Base-by-base conservation (phyloP, 257 asterid genomes). In the Fraxinus cuspidata region DNA sequence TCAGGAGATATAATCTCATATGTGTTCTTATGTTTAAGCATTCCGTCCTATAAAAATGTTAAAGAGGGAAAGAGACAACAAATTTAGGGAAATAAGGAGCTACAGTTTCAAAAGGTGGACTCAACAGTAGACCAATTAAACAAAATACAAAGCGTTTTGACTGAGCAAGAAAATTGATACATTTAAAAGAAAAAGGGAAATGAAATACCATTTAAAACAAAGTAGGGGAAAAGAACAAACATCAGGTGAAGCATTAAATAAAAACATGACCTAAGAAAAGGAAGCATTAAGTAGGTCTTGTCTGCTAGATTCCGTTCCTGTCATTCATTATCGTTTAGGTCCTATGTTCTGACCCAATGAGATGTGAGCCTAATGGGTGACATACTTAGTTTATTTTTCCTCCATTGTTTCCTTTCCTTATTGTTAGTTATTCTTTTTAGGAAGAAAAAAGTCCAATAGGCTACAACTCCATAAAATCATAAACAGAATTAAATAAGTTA, bases 1-100 rank as follows among this genome's bases (percentile, higher is more conserved):
- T 95, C 97, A 51, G 98, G 98, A 81, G 98, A 86, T 34, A 95
- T 93, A 66, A 93, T 95, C 87, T 95, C 99, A 83, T 95, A 95
- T 42, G 99, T 95, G 77, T 83, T 86, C 85, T 88, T 93, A 83
- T 93, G 84, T 87, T 95, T 95, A 77, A 95, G 92, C 99, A 95
- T 95, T 81, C 99, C 99, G 81, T 93, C 98, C 98, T 95, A 82
- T 76, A 74, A 77, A 78, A 63, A 47, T n/a, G 76, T 72, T 70
- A 60, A 65, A 70, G 21, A 74, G 4, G 60, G 34, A 47, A 51
- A 76, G 37, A 38, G 25, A 75, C 11, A 53, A n/a, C 60, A 40
- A 53, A 32, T 7, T 53, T 60, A 42, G 23, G 29, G 42, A 11
- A 79, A 58, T 71, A 63, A 6, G 37, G 31, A 53, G 56, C 10